phyloP scores from a whole-genome alignment of 768 basidiomycete genomes.

The Pholiota microspora region DNA sequence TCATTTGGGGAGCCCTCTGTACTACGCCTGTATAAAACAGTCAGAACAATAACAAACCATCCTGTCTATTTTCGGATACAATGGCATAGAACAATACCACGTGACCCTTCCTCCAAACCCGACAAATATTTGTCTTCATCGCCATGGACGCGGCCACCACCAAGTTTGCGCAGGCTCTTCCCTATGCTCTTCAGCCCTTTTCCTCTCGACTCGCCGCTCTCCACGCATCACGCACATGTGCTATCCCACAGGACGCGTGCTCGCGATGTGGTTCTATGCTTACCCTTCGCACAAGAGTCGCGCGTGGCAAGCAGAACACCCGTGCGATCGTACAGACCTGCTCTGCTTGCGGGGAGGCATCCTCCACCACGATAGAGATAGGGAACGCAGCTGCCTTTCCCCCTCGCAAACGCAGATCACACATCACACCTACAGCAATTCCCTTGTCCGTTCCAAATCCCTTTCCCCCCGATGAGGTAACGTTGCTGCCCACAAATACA shows the following conservation, averaged over 20 bases:
- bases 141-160: conserved; percentile 31
- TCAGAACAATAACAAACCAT: conserved; percentile 13
- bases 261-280: conserved; percentile 52
- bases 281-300: conserved; percentile 35
- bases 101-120: conserved; percentile 6
- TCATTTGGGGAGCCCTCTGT: too few species aligned
- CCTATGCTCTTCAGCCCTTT: conserved; percentile 45
- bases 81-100: conserved; percentile 14
- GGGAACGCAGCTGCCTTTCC: conserved; percentile 17
- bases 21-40: conserved; percentile 7
- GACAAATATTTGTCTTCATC: neutral
- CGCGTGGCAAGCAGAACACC: conserved; percentile 26
- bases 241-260: conserved; percentile 34
- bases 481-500: neutral
- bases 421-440: neutral
- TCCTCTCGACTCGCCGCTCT: conserved; percentile 64
- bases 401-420: conserved; percentile 9
- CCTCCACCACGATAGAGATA: conserved; percentile 19
- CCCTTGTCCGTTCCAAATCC: neutral
- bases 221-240: conserved; percentile 44
- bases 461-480: conserved; percentile 1
- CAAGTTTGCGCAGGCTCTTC: conserved; percentile 47
- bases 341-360: conserved; percentile 25
- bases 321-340: conserved; percentile 25
- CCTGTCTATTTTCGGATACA: conserved; percentile 6